Base-by-base conservation (phyloP, 371 early-diverging fungal species). In the Fennellomyces sp. region DNA sequence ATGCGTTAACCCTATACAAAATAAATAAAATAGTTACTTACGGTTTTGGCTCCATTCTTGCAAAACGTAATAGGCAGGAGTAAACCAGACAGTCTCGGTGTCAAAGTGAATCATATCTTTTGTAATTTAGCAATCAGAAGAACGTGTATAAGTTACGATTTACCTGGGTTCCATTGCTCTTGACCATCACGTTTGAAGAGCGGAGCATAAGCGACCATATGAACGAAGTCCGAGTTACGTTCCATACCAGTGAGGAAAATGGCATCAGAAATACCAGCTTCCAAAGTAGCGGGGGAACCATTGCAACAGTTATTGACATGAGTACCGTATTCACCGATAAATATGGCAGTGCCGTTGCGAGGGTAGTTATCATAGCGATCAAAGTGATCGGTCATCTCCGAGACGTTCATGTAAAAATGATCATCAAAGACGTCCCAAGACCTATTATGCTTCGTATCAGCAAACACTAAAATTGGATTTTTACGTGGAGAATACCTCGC, bases 141-240 rank as follows among this genome's bases (percentile, higher is more conserved):
- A n/a, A n/a, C n/a, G n/a, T n/a, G n/a, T n/a, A n/a, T n/a, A n/a
- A n/a, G n/a, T n/a, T n/a, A n/a, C n/a, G n/a, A 36, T 45, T 55
- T 63, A 59, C 66, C 65, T 42, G 68, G 68, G 26, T 67, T 56
- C 68, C 68, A 67, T 29, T 67, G 68, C n/a, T 63, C 59, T 11
- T 67, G 68, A 29, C 60, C 60, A 7, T 63, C 51, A 19, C 68
- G 68, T 35, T 57, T 67, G 5, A 67, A 30, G n/a, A 50, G 49
- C 4, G 68, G 68, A 4, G 70, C 67, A 62, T 70, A 70, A 27
- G 70, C 65, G 35, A 60, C 52, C 52, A 70, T 53, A 50, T 70
- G 38, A 53, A 70, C 63, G 38, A 63, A 21, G 36, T 70, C 67
- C 2, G 65, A 58, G 51, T 69, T 69, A 19, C 70, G 67, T 38